These are phyloP conservation scores for Aspergillus nanangensis DNA, from an alignment of 495 filamentous ascomycete species.

Conservation along the genomic window DNA sequence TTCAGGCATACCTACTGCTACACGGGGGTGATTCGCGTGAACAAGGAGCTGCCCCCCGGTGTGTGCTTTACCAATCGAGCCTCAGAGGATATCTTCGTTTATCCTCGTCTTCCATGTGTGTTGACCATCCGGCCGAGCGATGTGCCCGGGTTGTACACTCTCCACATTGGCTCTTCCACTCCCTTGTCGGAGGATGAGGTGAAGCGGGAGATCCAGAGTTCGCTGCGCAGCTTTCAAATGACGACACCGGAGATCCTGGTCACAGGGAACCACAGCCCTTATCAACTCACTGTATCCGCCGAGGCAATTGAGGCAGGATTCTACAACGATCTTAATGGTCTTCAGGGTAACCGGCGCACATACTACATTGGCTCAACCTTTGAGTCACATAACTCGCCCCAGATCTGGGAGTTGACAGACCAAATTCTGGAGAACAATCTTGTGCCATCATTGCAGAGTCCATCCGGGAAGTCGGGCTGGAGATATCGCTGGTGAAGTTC, in stretches of 20 bases:
- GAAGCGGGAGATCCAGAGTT: background rate
- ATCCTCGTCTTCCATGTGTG: conserved; percentile 22
- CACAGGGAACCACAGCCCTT: conserved; percentile 22
- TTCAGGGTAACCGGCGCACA: conserved; percentile 50
- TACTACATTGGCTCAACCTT: conserved; percentile 50
- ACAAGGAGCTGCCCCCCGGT: conserved; percentile 24
- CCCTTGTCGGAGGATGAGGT: conserved; percentile 8
- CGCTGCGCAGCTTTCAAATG: background rate
- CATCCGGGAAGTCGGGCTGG: background rate
- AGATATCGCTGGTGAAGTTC: background rate
- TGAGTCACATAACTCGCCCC: conserved; percentile 21
- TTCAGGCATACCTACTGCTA: conserved; percentile 35
- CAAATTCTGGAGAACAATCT: background rate
- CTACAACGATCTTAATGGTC: conserved; percentile 39
- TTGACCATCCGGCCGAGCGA: conserved; percentile 15
- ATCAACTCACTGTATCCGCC: conserved; percentile 20
- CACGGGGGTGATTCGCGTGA: conserved; percentile 22
- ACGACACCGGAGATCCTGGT: conserved; percentile 19
- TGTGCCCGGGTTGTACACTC: conserved; percentile 7
- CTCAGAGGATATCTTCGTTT: conserved; percentile 18
- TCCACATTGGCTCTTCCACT: conserved; percentile 8
- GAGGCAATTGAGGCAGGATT: conserved; percentile 42
- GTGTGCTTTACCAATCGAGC: conserved; percentile 23
- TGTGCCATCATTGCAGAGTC: background rate
- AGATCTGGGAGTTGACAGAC: conserved; percentile 29